Evolutionary conservation across 164 flowering plant species (phyloP).

Genomic region (Macadamia tetraphylla): DNA sequence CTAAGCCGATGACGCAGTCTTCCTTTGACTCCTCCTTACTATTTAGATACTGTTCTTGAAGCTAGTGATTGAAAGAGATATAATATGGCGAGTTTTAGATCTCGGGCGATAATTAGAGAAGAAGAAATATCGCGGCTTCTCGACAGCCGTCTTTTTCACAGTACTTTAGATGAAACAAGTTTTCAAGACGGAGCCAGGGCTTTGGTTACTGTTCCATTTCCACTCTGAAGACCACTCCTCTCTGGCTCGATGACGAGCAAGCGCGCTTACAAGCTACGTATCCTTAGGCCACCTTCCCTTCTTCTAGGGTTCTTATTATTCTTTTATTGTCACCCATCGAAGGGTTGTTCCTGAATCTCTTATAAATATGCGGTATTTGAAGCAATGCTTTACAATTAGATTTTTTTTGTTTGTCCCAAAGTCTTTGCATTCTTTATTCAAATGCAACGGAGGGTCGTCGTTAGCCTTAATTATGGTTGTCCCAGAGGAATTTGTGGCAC

Average conservation of each 20-base stretch:
- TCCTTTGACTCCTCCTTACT: not conserved
- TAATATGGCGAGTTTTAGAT: not conserved
- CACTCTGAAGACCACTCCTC: not conserved
- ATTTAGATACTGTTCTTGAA: not conserved
- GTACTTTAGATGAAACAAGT: slow-evolving; percentile 6
- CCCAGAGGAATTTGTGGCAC: slow-evolving; percentile 97
- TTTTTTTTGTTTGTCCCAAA: not conserved
- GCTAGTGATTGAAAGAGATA: too few relatives aligned
- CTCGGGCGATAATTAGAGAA: not conserved
- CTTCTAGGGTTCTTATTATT: slow-evolving; percentile 6
- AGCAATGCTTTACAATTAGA: not conserved
- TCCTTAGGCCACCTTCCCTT: slow-evolving; percentile 32
- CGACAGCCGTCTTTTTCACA: slow-evolving; percentile 4
- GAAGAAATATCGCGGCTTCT: slow-evolving; percentile 6
- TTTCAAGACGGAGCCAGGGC: slow-evolving; percentile 7
- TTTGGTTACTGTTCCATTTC: slow-evolving; percentile 3
- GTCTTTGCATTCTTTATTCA: not conserved
- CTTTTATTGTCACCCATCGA: not conserved
- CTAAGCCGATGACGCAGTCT: not conserved
- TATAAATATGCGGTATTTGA: slow-evolving; percentile 1
- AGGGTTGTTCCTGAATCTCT: not conserved
- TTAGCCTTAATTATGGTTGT: slow-evolving; percentile 30
- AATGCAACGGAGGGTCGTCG: not conserved
- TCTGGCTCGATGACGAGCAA: slow-evolving; percentile 53
- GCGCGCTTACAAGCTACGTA: slow-evolving; percentile 87